These are phyloP conservation scores for Davidsoniella neocaledoniae DNA, from an alignment of 2,329 filamentous ascomycete genomes.

Conservation along the genomic window DNA sequence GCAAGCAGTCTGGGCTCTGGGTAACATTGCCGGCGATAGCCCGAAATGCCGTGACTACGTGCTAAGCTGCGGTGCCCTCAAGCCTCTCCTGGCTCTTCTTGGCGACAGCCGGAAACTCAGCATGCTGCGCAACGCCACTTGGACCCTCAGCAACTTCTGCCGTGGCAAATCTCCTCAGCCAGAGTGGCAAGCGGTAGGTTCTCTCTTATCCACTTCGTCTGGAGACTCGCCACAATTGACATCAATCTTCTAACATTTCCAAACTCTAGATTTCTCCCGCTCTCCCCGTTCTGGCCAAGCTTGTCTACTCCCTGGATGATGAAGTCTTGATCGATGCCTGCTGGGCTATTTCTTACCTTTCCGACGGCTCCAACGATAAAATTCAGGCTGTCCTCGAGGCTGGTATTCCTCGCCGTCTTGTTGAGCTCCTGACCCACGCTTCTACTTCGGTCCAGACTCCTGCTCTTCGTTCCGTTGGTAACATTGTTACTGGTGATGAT, in stretches of 20 bases:
- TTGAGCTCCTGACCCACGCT: conserved; percentile 94
- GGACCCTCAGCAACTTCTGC: conserved; percentile 99
- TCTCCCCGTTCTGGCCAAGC: conserved; percentile 85
- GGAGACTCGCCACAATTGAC: not conserved
- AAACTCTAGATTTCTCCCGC: conserved; percentile 67
- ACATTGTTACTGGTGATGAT: conserved; percentile 97
- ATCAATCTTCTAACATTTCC: conserved; percentile 14
- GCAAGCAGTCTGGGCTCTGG: conserved; percentile 95
- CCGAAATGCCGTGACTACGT: conserved; percentile 96
- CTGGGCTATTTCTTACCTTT: conserved; percentile 98
- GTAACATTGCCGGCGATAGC: conserved; percentile 98
- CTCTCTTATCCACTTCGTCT: not conserved
- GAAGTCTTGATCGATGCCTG: conserved; percentile 97
- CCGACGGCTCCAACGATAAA: conserved; percentile 96
- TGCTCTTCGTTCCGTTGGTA: conserved; percentile 88
- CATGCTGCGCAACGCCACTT: conserved; percentile 97
- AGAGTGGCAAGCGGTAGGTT: conserved; percentile 83
- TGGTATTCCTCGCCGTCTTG: conserved; percentile 85
- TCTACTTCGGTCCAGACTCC: conserved; percentile 97
- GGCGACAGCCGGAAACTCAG: conserved; percentile 97
- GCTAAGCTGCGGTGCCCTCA: conserved; percentile 74
- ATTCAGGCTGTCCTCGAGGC: conserved; percentile 98
- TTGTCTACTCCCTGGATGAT: conserved; percentile 95
- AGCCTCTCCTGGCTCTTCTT: conserved; percentile 73
- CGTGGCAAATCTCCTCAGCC: conserved; percentile 98